Evolutionary conservation across 1,139 yeast species (phyloP).

Genomic region (Candida sp.): DNA sequence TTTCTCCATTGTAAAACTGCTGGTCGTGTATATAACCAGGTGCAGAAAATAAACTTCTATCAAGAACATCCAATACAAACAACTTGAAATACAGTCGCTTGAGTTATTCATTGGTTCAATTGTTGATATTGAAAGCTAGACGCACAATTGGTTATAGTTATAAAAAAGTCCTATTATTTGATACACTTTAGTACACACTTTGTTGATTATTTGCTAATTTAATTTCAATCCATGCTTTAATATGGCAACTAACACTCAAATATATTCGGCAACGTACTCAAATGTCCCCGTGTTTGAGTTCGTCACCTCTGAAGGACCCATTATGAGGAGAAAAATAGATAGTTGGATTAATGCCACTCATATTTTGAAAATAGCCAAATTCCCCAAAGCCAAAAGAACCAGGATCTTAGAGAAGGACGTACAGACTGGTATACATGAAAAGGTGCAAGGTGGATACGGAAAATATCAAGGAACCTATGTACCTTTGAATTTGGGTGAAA

Average conservation of each 20-base stretch:
- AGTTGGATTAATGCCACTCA: constrained; percentile 93
- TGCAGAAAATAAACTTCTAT: not conserved
- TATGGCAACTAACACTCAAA: constrained; percentile 28
- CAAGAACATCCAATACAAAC: not conserved
- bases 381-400: constrained; percentile 83
- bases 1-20: not conserved
- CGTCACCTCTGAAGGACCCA: constrained; percentile 67
- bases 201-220: not conserved
- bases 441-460: constrained; percentile 95
- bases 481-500: constrained; percentile 62
- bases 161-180: no score
- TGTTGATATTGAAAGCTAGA: not conserved
- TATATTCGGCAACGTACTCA: constrained; percentile 79
- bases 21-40: not conserved
- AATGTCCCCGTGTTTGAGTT: constrained; percentile 76
- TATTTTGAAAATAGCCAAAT: constrained; percentile 80
- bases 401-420: constrained; percentile 85
- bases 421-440: constrained; percentile 82
- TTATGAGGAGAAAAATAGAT: constrained; percentile 79
- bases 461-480: constrained; percentile 96
- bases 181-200: not conserved
- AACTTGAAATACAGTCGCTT: not conserved
- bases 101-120: not conserved
- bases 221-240: not conserved
- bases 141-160: not conserved